Base-by-base conservation (phyloP, 2,329 filamentous ascomycete species). In the Colletotrichum somersetense region DNA sequence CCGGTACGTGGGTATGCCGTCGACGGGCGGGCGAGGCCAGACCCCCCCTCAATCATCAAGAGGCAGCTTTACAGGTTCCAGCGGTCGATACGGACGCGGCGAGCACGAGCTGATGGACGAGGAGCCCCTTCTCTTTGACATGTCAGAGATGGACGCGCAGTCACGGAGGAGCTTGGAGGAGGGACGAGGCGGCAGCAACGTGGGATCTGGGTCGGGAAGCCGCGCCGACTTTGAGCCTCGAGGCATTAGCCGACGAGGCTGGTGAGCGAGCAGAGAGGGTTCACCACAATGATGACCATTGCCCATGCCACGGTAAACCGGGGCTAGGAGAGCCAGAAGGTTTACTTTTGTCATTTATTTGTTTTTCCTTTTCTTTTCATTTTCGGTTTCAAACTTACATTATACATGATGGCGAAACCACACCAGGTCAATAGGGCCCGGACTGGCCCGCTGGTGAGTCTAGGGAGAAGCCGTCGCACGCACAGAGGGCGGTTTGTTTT, bases 61-160 rank as follows among this genome's bases (percentile, higher is more conserved):
- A 30, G 85, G 84, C 42, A 87, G 85, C 74, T 84, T 86, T 72
- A 80, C 79, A 1, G 83, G 84, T 33, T 83, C 82, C 2, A 79
- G 78, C 14, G 79, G 79, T 38, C 78, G 83, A n/a, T 76, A 82
- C 23, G 77, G 77, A 5, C 82, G 83, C 5, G 82, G 79, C n/a
- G 84, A 86, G 33, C 82, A 84, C 56, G 84, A 85, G 63, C 88
- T 88, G 7, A 81, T 84, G 33, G 90, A 92, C 72, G 92, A 93
- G 66, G 92, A 94, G 77, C 91, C 90, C 0, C 80, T 94, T 12
- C 85, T 94, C 12, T 94, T 94, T 79, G 90, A 92, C 74, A 89
- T 94, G 85, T 92, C 90, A 46, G 92, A 94, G 79, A 88, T 93
- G 78, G 90, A 90, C 75, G 84, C 87, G 23, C 85, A 86, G 67